A percentile compares a stretch with the other conserved stretches of the same genome.
These are phyloP conservation scores for Choanephora cucurbitarum DNA, from an alignment of 371 early-diverging fungal species.

Conservation along the genomic window DNA sequence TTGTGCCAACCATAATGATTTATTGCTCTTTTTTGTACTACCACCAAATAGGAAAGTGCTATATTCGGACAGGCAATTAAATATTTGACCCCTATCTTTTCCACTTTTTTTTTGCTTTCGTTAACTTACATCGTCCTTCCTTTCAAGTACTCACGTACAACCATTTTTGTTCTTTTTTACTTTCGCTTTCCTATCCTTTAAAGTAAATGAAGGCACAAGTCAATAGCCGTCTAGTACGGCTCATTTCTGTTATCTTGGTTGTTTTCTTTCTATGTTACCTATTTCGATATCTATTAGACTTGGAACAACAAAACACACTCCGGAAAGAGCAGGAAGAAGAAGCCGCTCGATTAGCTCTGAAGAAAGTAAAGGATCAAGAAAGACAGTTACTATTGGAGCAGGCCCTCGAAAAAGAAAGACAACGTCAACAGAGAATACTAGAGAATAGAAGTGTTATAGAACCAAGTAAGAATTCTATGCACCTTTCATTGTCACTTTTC, in stretches of 20 bases:
- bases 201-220: slow-evolving; percentile 20
- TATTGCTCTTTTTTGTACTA: too few species aligned
- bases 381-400: slow-evolving; percentile 5
- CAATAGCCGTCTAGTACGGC: slow-evolving; percentile 18
- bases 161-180: slow-evolving; percentile 2
- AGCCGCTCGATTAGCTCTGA: neutral
- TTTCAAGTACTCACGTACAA: too few species aligned
- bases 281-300: slow-evolving; percentile 16
- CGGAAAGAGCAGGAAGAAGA: slow-evolving; percentile 24
- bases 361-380: slow-evolving; percentile 16
- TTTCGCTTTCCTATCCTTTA: neutral
- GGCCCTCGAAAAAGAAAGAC: slow-evolving; percentile 13
- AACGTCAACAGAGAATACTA: slow-evolving; percentile 11
- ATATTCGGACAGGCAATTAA: too few species aligned
- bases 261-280: slow-evolving; percentile 16
- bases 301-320: slow-evolving; percentile 20
- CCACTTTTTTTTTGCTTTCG: too few species aligned
- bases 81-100: too few species aligned
- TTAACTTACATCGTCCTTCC: too few species aligned
- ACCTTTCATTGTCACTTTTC: too few species aligned
- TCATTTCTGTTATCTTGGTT: slow-evolving; percentile 17
- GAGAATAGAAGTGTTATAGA: slow-evolving; percentile 24
- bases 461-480: slow-evolving; percentile 15
- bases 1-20: too few species aligned
- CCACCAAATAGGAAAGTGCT: too few species aligned